Evolutionary conservation across 140 eudicot genomes (phyloP).

Genomic region (Stevia rebaudiana): DNA sequence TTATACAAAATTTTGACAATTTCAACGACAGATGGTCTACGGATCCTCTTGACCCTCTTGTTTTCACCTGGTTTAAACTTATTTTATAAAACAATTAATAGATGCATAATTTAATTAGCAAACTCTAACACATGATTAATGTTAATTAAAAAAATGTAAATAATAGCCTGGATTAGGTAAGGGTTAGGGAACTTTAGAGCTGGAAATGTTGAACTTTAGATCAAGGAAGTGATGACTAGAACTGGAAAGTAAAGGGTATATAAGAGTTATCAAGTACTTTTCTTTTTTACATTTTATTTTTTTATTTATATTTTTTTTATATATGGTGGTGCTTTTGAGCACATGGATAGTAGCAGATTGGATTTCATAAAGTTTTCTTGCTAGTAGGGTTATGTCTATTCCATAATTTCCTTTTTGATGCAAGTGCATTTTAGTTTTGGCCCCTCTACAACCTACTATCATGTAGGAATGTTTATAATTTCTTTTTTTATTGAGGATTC

Average conservation of each 20-base stretch:
- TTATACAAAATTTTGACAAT: too few species aligned
- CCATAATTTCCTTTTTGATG: slow-evolving; percentile 16
- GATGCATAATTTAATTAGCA: neutral
- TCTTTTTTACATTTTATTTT: slow-evolving; percentile 16
- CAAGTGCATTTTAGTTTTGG: slow-evolving; percentile 23
- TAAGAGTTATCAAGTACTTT: slow-evolving; percentile 33
- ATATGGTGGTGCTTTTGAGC: slow-evolving; percentile 39
- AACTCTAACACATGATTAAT: neutral
- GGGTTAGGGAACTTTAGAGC: slow-evolving; percentile 55
- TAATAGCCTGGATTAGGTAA: slow-evolving; percentile 35
- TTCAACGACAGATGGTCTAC: too few species aligned
- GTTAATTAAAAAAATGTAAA: neutral
- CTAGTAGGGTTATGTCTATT: slow-evolving; percentile 51
- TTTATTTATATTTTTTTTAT: slow-evolving; percentile 6
- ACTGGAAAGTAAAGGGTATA: slow-evolving; percentile 43
- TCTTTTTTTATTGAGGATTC: neutral
- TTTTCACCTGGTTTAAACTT: neutral
- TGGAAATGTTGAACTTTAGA: slow-evolving; percentile 42
- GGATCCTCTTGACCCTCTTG: neutral
- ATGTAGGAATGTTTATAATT: slow-evolving; percentile 16
- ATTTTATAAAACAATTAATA: neutral
- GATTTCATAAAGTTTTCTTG: slow-evolving; percentile 59
- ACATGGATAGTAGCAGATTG: slow-evolving; percentile 57
- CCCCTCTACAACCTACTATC: slow-evolving; percentile 17
- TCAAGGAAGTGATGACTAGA: slow-evolving; percentile 21